Evolutionary conservation across 1,139 yeast genomes (phyloP), one percentile per base, ranked within the genome.

Genomic region (Geotrichum aggregatum): DNA sequence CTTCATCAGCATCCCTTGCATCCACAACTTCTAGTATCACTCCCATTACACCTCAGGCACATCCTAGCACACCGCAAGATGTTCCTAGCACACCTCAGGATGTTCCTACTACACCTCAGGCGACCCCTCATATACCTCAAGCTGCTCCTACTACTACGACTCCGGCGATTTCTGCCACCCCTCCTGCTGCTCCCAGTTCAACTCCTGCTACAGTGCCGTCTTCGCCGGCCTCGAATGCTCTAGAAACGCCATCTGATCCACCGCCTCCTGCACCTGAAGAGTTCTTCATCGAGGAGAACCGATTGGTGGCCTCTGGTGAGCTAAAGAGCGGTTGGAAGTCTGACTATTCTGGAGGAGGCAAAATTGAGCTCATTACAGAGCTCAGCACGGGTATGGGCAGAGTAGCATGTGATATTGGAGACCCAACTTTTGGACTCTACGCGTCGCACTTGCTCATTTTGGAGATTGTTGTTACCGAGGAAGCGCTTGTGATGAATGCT

Each of bases 251-350:
- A 65, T 38, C 51, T 54, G 57, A 64, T 3, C 24, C 39, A 6
- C 47, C 47, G 13, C 45, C 45, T n/a, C 47, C 47, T 16, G 26
- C 47, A 58, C 28, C 62, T 61, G 8, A 61, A 66, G 6, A 71
- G 18, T 43, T 30, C 39, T 79, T 19, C 60, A 69, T 83, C 8
- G 94, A 88, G 63, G 96, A 88, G 62, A 76, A 78, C 0, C 75
- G 92, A 42, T 79, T 87, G 1, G 74, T 92, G 11, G 78, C 84
- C n/a, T 79, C 82, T 52, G 96, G 96, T 4, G 95, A 87, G 56
- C 70, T 88, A 63, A 87, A 86, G 65, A 76, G 79, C 28, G 98
- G 98, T 5, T 92, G 98, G 98, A 92, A 92, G 68, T 82, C 95
- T 0, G 98, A 94, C 68, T 91, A 84, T 66, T 70, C 80, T 14